A percentile compares a stretch with the other conserved stretches of the same genome.
Evolutionary conservation across 306 rosid genomes (phyloP).

Genomic region (Rubus parviflorus): DNA sequence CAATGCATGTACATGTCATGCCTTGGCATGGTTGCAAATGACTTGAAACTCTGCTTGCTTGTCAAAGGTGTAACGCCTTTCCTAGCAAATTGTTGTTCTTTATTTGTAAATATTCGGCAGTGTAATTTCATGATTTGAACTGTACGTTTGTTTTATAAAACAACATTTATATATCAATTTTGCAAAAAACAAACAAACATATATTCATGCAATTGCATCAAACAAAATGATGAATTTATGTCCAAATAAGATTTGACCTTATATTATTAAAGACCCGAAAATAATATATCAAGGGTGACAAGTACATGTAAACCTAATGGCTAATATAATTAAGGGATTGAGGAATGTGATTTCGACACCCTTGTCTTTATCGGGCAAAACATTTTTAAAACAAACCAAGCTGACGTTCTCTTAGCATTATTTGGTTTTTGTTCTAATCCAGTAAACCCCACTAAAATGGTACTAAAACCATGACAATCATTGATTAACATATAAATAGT

Average conservation of each 20-base stretch:
- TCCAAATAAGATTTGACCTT: background rate
- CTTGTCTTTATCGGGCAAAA: background rate
- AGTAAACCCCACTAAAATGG: background rate
- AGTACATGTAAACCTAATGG: background rate
- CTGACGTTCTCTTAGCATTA: background rate
- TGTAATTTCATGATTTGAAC: no score
- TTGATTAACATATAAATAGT: background rate
- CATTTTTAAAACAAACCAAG: background rate
- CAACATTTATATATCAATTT: no score
- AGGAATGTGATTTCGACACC: constrained; percentile 1
- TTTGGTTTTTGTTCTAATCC: background rate
- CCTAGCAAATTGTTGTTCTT: no score
- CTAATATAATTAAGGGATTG: background rate
- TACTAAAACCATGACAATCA: background rate
- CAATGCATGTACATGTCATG: no score
- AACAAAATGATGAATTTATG: no score
- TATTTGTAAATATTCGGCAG: no score
- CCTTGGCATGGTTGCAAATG: no score
- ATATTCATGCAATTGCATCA: no score
- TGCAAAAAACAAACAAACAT: no score
- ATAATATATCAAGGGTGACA: background rate
- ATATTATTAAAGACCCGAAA: background rate
- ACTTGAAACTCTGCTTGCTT: no score
- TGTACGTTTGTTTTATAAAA: no score
- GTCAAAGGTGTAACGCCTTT: no score